Evolutionary conservation across 2,329 filamentous ascomycete species (phyloP), one percentile per base, ranked within the genome.

Genomic region (Fulvia fulva): DNA sequence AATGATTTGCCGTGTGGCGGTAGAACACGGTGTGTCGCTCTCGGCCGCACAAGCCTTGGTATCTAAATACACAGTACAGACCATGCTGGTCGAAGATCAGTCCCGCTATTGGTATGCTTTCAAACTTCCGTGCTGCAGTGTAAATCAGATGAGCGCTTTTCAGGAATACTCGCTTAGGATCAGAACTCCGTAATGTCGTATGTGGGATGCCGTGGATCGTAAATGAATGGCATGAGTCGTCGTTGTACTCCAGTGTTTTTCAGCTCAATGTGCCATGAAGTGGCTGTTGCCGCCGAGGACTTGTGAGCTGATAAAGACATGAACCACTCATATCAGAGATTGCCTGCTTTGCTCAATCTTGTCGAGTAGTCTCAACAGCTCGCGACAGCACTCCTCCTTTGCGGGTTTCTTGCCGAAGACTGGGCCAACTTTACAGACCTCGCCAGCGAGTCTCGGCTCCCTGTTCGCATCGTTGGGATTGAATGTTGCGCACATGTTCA

Each of bases 361-460:
- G 53, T 70, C 66, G 46, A 81, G 63, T 46, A 79, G 71, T 25
- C 54, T 63, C 28, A 78, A 56, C 9, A 79, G 73, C 32, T 69
- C 55, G 57, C 71, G 67, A n/a, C 79, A 79, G 67, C 78, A 76
- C 60, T 75, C 74, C 58, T 81, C 77, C 66, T 77, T 80, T 0
- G 79, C 78, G 50, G 71, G 77, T 68, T 79, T 80, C 71, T 76
- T 78, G 2, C 80, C 80, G 60, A 70, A 77, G 0, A 81, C 68
- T 55, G 75, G 70, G 0, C 68, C 59, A 1, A 79, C 74, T 55
- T 75, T 67, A 23, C 77, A 79, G 19, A 81, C 65, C 2, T 72
- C 69, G 0, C 72, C 71, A 2, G 65, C 63, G 3, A 76, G 65
- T 8, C 64, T 62, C 1, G 70, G 65, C 49, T 69, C 65, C 4